These are phyloP conservation scores for Vitis amurensis DNA, from an alignment of 164 flowering plant species.

Conservation along the genomic window DNA sequence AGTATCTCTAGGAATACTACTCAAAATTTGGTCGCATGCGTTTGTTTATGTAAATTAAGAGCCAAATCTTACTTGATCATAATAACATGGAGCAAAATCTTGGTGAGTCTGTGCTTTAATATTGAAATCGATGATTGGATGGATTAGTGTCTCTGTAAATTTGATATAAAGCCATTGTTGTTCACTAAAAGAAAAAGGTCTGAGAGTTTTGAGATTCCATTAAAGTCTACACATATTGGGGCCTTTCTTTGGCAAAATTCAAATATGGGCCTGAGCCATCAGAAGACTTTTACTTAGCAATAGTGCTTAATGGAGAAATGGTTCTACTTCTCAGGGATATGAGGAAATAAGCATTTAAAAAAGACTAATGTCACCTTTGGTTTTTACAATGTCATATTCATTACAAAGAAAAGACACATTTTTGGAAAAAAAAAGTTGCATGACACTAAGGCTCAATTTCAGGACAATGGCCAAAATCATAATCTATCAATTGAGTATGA, in stretches of 20 bases:
- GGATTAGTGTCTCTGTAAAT: neutral
- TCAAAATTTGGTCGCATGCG: too few species aligned
- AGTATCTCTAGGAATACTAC: too few species aligned
- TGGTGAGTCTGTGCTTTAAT: too few species aligned
- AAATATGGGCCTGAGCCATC: slow-evolving; percentile 1
- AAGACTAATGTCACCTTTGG: neutral
- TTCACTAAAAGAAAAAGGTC: neutral
- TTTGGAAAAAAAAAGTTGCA: slow-evolving; percentile 3
- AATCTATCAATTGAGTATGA: neutral
- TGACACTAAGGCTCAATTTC: neutral
- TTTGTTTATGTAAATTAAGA: too few species aligned
- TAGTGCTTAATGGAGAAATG: neutral
- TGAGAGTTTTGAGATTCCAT: neutral
- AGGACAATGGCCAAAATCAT: neutral
- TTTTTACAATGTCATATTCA: neutral
- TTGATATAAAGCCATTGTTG: slow-evolving; percentile 4
- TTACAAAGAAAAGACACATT: slow-evolving; percentile 4
- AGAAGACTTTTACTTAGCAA: slow-evolving; percentile 4
- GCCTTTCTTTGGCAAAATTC: neutral
- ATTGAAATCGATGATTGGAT: too few species aligned
- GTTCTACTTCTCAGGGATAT: slow-evolving; percentile 4
- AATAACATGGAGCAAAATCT: too few species aligned
- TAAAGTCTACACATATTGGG: too few species aligned
- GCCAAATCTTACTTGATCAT: too few species aligned
- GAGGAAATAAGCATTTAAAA: slow-evolving; percentile 6